Conservation (phyloP, 306 rosid genomes). For the Macrotyloma uniflorum region DNA sequence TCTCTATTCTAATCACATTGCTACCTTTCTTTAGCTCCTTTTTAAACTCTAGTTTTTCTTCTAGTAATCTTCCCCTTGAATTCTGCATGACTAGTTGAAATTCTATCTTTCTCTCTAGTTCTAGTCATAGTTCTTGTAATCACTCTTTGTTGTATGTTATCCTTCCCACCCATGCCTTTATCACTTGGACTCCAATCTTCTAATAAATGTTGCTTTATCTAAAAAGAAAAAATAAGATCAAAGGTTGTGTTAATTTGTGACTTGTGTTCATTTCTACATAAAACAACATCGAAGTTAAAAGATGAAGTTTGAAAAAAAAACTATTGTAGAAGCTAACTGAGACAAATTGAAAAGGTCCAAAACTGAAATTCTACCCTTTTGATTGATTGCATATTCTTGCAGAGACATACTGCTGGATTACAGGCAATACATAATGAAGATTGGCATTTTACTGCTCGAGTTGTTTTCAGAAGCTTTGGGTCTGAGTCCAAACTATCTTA, state of each 20-base stretch:
- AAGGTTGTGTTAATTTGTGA: neutral
- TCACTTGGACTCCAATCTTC: too few species aligned
- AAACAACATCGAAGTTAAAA: neutral
- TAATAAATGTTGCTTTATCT: too few species aligned
- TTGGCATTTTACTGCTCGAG: slow-evolving; percentile 28
- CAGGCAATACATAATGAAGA: slow-evolving; percentile 32
- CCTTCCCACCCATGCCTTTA: too few species aligned
- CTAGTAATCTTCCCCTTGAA: too few species aligned
- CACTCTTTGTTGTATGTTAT: too few species aligned
- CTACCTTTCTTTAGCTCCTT: too few species aligned
- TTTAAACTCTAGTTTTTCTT: too few species aligned
- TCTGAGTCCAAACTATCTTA: slow-evolving; percentile 30
- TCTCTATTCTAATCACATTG: too few species aligned
- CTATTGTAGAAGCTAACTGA: neutral
- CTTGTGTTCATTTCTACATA: neutral
- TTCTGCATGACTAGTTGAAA: too few species aligned
- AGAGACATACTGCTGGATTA: slow-evolving; percentile 46
- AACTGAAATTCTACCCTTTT: neutral
- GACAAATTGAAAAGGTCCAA: neutral
- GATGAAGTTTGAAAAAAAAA: neutral
- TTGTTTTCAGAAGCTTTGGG: slow-evolving; percentile 46
- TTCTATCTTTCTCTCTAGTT: too few species aligned
- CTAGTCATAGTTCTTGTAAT: too few species aligned
- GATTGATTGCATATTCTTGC: neutral
- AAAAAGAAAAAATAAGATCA: too few species aligned